Evolutionary conservation across 2,329 filamentous ascomycete genomes (phyloP).

Genomic region (Magnaporthiopsis rhizophila): DNA sequence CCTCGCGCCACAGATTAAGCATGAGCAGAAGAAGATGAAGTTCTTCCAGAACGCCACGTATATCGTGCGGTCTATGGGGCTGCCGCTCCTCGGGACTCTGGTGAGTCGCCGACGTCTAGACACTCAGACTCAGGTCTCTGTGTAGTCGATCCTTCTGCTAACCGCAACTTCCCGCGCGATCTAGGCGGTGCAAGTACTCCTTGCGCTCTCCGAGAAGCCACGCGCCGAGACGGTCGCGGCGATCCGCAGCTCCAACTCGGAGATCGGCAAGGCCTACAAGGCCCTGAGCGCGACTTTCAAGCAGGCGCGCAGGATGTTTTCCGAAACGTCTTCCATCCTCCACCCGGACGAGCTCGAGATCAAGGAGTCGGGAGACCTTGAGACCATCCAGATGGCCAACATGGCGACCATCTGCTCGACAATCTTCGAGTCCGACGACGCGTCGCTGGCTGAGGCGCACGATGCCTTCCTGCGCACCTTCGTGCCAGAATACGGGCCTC

Average conservation of each 20-base stretch:
- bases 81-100: constrained; percentile 25
- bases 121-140: too few species aligned
- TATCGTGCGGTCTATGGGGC: constrained; percentile 26
- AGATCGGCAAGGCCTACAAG: constrained; percentile 27
- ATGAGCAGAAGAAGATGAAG: constrained; percentile 24
- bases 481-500: constrained; percentile 27
- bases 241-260: constrained; percentile 21
- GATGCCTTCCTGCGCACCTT: constrained; percentile 39
- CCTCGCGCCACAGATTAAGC: constrained; percentile 3
- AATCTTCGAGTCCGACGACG: constrained; percentile 28
- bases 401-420: constrained; percentile 37
- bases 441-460: constrained; percentile 33
- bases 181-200: constrained; percentile 28
- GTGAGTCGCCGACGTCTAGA: constrained; percentile 12
- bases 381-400: constrained; percentile 39
- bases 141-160: background rate
- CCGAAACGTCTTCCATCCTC: constrained; percentile 22
- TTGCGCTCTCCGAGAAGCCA: constrained; percentile 26
- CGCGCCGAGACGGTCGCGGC: constrained; percentile 21
- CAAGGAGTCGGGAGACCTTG: constrained; percentile 27
- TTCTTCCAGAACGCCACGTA: constrained; percentile 24
- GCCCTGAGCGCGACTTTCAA: constrained; percentile 24
- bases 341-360: constrained; percentile 30
- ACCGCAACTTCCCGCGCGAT: background rate
- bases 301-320: constrained; percentile 25